Conservation (phyloP, 2,329 filamentous ascomycete species). For the Colletotrichum theobromicola region DNA sequence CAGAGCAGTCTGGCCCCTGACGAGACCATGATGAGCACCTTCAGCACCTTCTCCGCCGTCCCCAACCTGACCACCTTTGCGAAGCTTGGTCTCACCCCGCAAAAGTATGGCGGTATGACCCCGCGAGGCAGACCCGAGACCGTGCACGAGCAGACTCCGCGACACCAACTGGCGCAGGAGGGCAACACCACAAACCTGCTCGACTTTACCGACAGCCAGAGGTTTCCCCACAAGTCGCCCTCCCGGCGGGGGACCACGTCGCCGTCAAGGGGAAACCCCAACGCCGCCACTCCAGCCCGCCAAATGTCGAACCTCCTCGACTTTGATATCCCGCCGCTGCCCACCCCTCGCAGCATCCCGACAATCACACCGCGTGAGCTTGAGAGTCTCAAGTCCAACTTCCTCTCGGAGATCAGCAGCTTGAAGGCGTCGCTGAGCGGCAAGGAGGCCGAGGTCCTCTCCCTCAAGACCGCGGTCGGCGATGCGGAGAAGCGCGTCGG, state of each 20-base stretch:
- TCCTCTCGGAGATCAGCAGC: slow-evolving; percentile 92
- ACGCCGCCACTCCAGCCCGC: slow-evolving; percentile 52
- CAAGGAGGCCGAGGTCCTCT: slow-evolving; percentile 89
- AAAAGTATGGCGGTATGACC: slow-evolving; percentile 51
- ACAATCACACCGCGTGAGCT: slow-evolving; percentile 91
- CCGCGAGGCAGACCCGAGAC: slow-evolving; percentile 40
- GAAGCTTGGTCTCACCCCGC: slow-evolving; percentile 70
- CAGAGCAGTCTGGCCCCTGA: slow-evolving; percentile 57
- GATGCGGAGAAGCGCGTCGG: slow-evolving; percentile 94
- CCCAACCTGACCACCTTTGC: slow-evolving; percentile 87
- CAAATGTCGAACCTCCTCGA: slow-evolving; percentile 77
- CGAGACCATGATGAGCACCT: slow-evolving; percentile 79
- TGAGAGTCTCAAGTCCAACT: slow-evolving; percentile 88
- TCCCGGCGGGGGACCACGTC: slow-evolving; percentile 33
- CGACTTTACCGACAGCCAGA: slow-evolving; percentile 83
- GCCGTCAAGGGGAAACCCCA: slow-evolving; percentile 25
- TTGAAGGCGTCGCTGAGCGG: slow-evolving; percentile 90
- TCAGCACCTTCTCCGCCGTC: slow-evolving; percentile 89
- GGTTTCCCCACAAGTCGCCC: slow-evolving; percentile 56
- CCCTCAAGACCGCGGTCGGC: slow-evolving; percentile 83
- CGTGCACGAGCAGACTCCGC: slow-evolving; percentile 39
- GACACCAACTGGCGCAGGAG: slow-evolving; percentile 42
- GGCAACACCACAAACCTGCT: slow-evolving; percentile 78
- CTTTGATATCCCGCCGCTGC: slow-evolving; percentile 92
- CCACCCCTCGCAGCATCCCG: slow-evolving; percentile 89